phyloP scores from a whole-genome alignment of 2,329 filamentous ascomycete species.

The Elsinoe arachidis region DNA sequence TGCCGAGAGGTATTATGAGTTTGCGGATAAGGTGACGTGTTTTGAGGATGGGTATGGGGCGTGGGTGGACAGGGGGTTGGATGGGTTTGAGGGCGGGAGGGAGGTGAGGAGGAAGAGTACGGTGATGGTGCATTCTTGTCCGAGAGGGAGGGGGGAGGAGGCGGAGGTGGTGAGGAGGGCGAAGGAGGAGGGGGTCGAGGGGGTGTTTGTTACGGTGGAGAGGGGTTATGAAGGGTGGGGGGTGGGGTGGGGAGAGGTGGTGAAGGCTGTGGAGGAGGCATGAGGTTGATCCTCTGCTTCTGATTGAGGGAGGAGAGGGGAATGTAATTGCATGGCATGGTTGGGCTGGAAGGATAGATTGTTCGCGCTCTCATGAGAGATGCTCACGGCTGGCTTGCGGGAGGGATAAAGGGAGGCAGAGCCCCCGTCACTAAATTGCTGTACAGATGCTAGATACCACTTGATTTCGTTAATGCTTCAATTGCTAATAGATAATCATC shows the following conservation, averaged over 20 bases:
- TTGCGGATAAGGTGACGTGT: constrained; percentile 21
- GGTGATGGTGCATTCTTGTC: constrained; percentile 19
- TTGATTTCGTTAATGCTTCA: not conserved
- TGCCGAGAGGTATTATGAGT: constrained; percentile 16
- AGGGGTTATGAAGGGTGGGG: constrained; percentile 13
- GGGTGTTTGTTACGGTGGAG: constrained; percentile 8
- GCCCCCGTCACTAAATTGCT: not conserved
- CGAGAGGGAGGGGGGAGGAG: not conserved
- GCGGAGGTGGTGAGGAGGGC: constrained; percentile 4
- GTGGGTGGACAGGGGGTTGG: constrained; percentile 15
- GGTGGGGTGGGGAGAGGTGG: not conserved
- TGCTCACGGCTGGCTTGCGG: not conserved
- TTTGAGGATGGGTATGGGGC: constrained; percentile 17
- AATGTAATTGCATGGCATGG: not conserved
- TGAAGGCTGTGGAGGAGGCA: constrained; percentile 4
- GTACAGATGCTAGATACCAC: constrained; percentile 1
- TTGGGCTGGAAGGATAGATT: not conserved
- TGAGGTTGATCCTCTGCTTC: not conserved
- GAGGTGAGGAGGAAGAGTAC: constrained; percentile 16
- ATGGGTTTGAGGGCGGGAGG: constrained; percentile 13
- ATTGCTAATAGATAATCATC: no score
- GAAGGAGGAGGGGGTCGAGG: constrained; percentile 10
- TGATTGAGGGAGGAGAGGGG: not conserved
- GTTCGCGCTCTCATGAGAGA: not conserved
- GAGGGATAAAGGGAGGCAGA: not conserved